Base-by-base conservation (phyloP, 2,329 filamentous ascomycete species). In the Aspergillus sojae region DNA sequence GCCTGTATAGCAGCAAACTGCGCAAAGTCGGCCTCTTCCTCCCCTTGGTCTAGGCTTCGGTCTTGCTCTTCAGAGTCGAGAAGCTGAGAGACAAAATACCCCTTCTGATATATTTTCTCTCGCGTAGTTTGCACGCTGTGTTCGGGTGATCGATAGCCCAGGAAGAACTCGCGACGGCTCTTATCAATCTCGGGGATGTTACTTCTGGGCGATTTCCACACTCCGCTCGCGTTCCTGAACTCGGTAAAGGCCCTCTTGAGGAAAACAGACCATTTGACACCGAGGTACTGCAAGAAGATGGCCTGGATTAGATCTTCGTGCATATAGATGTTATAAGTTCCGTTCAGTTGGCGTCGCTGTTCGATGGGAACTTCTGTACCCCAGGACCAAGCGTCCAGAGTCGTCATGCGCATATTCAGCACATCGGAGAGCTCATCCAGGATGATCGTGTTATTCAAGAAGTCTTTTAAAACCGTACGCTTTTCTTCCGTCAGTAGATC, bases 241-340 rank as follows among this genome's bases (percentile, higher is more conserved):
- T 41, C 45, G 2, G 16, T 26, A 19, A 66, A 54, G 2, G 56
- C 56, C 0, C 7, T 5, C 26, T 64, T 66, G 57, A 66, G 62
- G 23, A 62, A 58, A 1, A 62, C 64, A 1, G 64, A 66, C 64
- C 64, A 66, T 34, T 39, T 58, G 0, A 64, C 46, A 7, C 64
- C 64, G 3, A 66, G 14, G 39, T 62, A 66, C 23, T 66, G 62
- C 12, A 66, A 23, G 57, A 64, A 64, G 12, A 66, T 66, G 1
- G 64, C 64, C 32, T 66, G 64, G 26, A 66, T 66, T 16, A 66
- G 62, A 28, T 66, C 64, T 39, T 66, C 64, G 14, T 64, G 64
- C 64, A 66, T 64, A 14, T 55, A 50, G 6, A 66, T 57, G 6
- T 64, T 62, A 14, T 66, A 66, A 1, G 59, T 11, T 26, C 64